phyloP scores from a whole-genome alignment of 2,329 filamentous ascomycete species.

The Pezizomycotina sp. region DNA sequence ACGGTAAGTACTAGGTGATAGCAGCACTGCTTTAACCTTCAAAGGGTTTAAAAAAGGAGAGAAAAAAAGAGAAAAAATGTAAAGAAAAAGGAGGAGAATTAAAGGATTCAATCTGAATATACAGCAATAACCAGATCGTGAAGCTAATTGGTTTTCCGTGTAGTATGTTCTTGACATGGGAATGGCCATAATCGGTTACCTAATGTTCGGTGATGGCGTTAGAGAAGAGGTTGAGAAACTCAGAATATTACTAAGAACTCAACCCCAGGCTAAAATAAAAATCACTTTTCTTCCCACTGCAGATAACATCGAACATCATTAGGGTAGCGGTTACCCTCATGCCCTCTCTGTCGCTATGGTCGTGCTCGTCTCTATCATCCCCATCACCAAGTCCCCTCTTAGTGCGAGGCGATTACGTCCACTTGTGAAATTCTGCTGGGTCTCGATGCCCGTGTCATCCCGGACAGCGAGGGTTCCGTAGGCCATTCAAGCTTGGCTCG shows the following conservation, averaged over 20 bases:
- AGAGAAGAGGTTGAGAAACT: slow-evolving; percentile 44
- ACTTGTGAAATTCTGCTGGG: slow-evolving; percentile 69
- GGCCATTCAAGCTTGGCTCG: slow-evolving; percentile 22
- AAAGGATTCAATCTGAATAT: too few relatives aligned
- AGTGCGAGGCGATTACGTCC: slow-evolving; percentile 70
- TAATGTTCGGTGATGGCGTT: slow-evolving; percentile 91
- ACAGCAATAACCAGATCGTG: too few relatives aligned
- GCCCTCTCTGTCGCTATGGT: slow-evolving; percentile 63
- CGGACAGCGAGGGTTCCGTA: slow-evolving; percentile 23
- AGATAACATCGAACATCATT: slow-evolving; percentile 84
- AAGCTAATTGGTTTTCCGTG: slow-evolving; percentile 42
- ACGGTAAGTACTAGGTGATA: slow-evolving; percentile 47
- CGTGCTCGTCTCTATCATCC: slow-evolving; percentile 78
- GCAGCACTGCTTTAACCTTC: too few relatives aligned
- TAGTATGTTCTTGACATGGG: slow-evolving; percentile 62
- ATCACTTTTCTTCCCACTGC: too few relatives aligned
- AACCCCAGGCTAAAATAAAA: too few relatives aligned
- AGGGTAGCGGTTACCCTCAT: slow-evolving; percentile 56
- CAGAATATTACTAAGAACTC: not conserved
- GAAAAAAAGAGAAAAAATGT: too few relatives aligned
- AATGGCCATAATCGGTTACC: slow-evolving; percentile 65
- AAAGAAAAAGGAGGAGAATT: too few relatives aligned
- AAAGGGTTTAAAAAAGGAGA: too few relatives aligned
- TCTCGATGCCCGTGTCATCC: slow-evolving; percentile 40
- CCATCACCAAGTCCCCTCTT: slow-evolving; percentile 84